phyloP scores from a whole-genome alignment of 257 asterid genomes.

The Schizonepeta tenuifolia region DNA sequence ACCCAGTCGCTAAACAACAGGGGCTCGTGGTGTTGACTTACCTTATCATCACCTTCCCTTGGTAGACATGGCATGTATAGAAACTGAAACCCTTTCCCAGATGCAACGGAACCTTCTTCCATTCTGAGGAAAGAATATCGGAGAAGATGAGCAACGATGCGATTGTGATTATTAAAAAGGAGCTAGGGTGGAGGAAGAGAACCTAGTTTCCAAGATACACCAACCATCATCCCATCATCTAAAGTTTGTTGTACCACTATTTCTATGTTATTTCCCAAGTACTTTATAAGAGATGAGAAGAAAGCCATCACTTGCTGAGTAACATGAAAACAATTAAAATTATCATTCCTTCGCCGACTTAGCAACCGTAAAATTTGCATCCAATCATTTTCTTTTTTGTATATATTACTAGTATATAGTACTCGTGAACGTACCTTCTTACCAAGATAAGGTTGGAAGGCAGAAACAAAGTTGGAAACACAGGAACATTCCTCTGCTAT shows the following conservation, averaged over 20 bases:
- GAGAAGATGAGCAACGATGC: background rate
- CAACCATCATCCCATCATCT: conserved; percentile 65
- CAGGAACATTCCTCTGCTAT: conserved; percentile 77
- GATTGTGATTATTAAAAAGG: background rate
- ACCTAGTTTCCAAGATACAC: conserved; percentile 78
- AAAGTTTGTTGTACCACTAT: conserved; percentile 56
- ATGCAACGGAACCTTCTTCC: conserved; percentile 49
- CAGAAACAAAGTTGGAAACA: conserved; percentile 56
- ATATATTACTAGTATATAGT: background rate
- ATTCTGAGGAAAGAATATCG: conserved; percentile 40
- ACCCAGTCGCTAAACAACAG: too few species aligned
- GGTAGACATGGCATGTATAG: conserved; percentile 61
- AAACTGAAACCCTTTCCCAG: conserved; percentile 75
- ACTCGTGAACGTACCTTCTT: conserved; percentile 53
- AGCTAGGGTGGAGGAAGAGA: background rate
- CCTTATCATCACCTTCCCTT: conserved; percentile 70
- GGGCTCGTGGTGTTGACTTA: conserved; percentile 26
- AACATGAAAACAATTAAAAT: background rate
- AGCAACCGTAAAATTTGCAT: background rate
- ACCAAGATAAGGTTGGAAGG: conserved; percentile 57
- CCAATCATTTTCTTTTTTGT: background rate
- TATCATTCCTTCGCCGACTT: background rate
- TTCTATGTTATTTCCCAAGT: conserved; percentile 56
- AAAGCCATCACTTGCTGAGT: conserved; percentile 71
- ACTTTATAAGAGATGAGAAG: conserved; percentile 54